Evolutionary conservation across 129 eudicot genomes (phyloP).

Genomic region (Calendula officinalis): DNA sequence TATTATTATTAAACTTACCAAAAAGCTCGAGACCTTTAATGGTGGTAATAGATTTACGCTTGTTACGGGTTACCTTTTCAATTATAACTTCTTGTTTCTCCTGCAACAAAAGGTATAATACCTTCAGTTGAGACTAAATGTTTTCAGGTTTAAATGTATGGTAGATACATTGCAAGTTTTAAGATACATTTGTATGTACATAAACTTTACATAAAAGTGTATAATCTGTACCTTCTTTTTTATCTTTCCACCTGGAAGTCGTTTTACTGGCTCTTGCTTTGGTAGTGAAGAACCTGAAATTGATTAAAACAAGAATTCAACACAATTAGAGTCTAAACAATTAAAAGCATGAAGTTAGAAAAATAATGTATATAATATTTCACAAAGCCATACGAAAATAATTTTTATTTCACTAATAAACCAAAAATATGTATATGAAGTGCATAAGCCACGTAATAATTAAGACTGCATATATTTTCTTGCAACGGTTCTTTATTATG

Average conservation of each 20-base stretch:
- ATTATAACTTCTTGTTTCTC: slow-evolving; percentile 85
- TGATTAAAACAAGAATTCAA: neutral
- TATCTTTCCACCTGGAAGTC: slow-evolving; percentile 95
- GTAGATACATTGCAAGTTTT: too few species aligned
- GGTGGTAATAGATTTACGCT: slow-evolving; percentile 85
- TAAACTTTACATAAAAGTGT: too few species aligned
- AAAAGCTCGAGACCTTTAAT: slow-evolving; percentile 85
- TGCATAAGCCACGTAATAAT: neutral
- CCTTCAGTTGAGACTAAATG: too few species aligned
- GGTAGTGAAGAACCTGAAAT: slow-evolving; percentile 7
- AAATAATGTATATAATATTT: slow-evolving; percentile 2
- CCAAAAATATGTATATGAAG: neutral
- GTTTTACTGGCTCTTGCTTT: slow-evolving; percentile 80
- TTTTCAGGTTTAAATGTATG: too few species aligned
- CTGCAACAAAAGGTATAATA: slow-evolving; percentile 24
- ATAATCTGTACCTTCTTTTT: slow-evolving; percentile 76
- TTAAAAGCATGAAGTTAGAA: neutral
- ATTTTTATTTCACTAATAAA: neutral
- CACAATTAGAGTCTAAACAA: slow-evolving; percentile 11
- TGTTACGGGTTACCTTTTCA: slow-evolving; percentile 90
- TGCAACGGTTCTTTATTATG: too few species aligned
- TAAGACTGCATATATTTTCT: too few species aligned
- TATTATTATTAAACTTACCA: slow-evolving; percentile 41
- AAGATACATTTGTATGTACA: too few species aligned
- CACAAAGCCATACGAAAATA: slow-evolving; percentile 8